A percentile compares a stretch with the other conserved stretches of the same genome.
Conservation (phyloP, 2,329 filamentous ascomycete species). For the Alternaria dauci region DNA sequence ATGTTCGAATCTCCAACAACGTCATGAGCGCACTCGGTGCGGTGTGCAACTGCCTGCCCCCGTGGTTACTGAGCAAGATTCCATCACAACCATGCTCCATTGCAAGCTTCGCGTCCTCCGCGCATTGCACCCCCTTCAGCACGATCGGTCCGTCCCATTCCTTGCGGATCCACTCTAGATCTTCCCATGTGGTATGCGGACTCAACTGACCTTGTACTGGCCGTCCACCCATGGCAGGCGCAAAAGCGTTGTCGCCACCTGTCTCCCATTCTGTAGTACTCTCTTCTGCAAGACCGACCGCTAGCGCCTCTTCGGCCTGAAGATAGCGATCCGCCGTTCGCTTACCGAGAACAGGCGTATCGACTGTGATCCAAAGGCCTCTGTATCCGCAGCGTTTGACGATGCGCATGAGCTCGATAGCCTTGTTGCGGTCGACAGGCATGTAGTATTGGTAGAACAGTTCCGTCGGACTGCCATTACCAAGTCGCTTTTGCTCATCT, state of each 20-base stretch:
- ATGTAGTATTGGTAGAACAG: constrained; percentile 51
- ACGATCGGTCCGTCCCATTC: constrained; percentile 55
- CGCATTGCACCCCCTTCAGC: constrained; percentile 56
- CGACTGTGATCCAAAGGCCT: constrained; percentile 50
- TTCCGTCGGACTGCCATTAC: constrained; percentile 36
- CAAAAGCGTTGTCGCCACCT: constrained; percentile 65
- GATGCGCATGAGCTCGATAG: constrained; percentile 43
- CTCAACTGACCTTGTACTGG: constrained; percentile 40
- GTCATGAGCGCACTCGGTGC: constrained; percentile 49
- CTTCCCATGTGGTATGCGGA: constrained; percentile 60
- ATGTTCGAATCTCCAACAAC: constrained; percentile 49
- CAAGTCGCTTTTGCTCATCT: constrained; percentile 36
- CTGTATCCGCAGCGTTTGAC: constrained; percentile 46
- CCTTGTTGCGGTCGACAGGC: constrained; percentile 43
- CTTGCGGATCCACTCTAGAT: constrained; percentile 56
- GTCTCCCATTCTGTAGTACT: constrained; percentile 60
- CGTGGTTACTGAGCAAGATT: constrained; percentile 62
- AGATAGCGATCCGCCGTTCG: constrained; percentile 46
- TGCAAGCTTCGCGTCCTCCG: constrained; percentile 57
- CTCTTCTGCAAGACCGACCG: constrained; percentile 61
- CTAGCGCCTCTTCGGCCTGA: constrained; percentile 59
- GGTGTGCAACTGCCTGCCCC: constrained; percentile 61
- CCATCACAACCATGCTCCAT: constrained; percentile 56
- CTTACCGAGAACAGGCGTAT: constrained; percentile 48
- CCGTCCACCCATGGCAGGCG: constrained; percentile 63